Evolutionary conservation across 352 stramenopile species (phyloP), one percentile per base, ranked within the genome.

Genomic region (Plasmopara muralis): DNA sequence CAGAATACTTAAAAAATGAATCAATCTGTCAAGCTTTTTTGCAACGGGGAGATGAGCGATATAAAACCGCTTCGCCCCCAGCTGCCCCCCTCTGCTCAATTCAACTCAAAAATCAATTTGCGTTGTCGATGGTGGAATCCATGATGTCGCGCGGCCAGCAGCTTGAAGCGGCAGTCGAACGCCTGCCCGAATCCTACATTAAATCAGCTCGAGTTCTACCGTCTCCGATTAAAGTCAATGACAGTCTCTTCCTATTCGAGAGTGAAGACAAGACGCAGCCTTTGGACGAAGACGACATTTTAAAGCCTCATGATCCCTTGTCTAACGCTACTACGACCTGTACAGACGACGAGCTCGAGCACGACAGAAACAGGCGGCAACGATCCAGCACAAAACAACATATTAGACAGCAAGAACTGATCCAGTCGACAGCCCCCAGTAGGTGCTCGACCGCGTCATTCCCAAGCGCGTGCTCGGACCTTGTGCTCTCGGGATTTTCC

Each of bases 401-500:
- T 18, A 61, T 50, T 41, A 44, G 51, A 38, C 33, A 56, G 29
- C 57, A 64, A 33, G 58, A 61, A 15, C 42, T 62, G 25, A 43
- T 59, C 29, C 49, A 62, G 43, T 72, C 61, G 16, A 58, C 46
- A 10, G 38, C 48, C 3, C 77, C 69, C 15, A 83, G 72, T 52
- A 58, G 66, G 18, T 66, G 60, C 29, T 80, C 72, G 37, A 78
- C 68, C 1, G 39, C 61, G 25, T 84, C 73, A 16, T 76, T 66
- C 7, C 62, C 60, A 4, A 57, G 37, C n/a, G 43, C 41, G 10
- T 74, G 50, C 37, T 74, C 69, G 9, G 79, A 89, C 38, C 71
- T 89, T 43, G 72, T 85, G 51, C 69, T 89, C 16, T 84, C 74
- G 6, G 72, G 77, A 33, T 89, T 83, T 60, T 87, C 76, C 34